phyloP scores from a whole-genome alignment of 345 rosid species.

The Populus deltoides region DNA sequence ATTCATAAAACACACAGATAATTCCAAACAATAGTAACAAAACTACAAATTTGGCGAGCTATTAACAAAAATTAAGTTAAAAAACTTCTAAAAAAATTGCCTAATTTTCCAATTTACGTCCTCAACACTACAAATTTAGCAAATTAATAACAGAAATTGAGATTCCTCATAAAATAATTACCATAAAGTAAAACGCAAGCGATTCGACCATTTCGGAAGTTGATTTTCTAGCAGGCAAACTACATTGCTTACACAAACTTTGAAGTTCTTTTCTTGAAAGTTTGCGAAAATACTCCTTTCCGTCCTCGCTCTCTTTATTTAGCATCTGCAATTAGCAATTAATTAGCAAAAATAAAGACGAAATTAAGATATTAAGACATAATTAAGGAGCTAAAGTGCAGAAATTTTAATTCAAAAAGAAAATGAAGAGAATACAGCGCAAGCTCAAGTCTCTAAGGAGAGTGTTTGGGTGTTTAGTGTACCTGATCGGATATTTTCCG shows the following conservation, averaged over 20 bases:
- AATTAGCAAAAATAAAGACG: background rate
- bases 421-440: slow-evolving; percentile 7
- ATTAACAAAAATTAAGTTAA: background rate
- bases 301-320: slow-evolving; percentile 38
- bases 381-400: background rate
- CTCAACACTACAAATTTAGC: background rate
- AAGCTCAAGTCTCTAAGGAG: background rate
- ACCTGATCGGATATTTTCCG: slow-evolving; percentile 42
- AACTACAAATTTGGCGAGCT: background rate
- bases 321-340: background rate
- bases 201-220: slow-evolving; percentile 60
- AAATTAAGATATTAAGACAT: too few species aligned
- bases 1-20: background rate
- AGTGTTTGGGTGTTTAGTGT: background rate
- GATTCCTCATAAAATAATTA: slow-evolving; percentile 14
- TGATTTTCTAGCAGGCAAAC: slow-evolving; percentile 70
- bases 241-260: slow-evolving; percentile 60
- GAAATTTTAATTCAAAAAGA: background rate
- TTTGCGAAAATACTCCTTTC: slow-evolving; percentile 34
- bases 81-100: background rate
- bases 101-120: background rate
- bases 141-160: background rate
- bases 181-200: slow-evolving; percentile 49
- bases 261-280: slow-evolving; percentile 78
- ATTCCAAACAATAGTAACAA: background rate